Evolutionary conservation across 345 rosid species (phyloP), one percentile per base, ranked within the genome.

Genomic region (Eucalyptus tenuipes): DNA sequence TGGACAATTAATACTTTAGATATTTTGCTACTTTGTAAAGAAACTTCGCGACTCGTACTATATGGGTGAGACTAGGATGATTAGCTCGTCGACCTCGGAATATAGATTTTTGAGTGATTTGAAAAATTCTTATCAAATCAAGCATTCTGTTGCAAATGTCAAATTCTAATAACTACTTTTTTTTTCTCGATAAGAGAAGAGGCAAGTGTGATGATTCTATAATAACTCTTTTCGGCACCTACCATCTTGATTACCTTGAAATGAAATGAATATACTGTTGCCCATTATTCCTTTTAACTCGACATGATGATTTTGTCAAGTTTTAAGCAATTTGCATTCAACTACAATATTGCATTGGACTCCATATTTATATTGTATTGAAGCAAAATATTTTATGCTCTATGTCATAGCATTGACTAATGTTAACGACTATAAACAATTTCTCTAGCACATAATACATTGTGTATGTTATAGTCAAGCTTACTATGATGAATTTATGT

Each of bases 191-290:
- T 37, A 37, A 37, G 3, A 37, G 27, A 37, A 18, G 4, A 71
- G 5, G 27, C 13, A 55, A 55, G 6, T 55, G 12, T 2, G 0
- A 55, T 24, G 13, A 55, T 55, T 55, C 0, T 2, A 55, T 55
- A 10, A 55, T 55, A 24, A 24, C 29, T 24, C 29, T 55, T 13
- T 25, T 24, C 0, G 3, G 0, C 29, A 55, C 0, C 0, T 24
- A 0, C 6, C 29, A 25, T 22, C 13, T 24, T 55, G 13, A 55
- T 55, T 24, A 55, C 13, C 61, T 24, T 55, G 13, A 24, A 55
- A 18, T 75, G 4, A 75, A 37, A 75, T 75, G 8, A 75, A 24
- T 10, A 40, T 40, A 40, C 24, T 5, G 0, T 40, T 44, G 1
- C 27, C 9, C 84, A 12, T 37, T 71, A 17, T 75, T 20, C 82